Conservation (phyloP, 192 early-diverging fungal species). For the Backusella psychrophila region DNA sequence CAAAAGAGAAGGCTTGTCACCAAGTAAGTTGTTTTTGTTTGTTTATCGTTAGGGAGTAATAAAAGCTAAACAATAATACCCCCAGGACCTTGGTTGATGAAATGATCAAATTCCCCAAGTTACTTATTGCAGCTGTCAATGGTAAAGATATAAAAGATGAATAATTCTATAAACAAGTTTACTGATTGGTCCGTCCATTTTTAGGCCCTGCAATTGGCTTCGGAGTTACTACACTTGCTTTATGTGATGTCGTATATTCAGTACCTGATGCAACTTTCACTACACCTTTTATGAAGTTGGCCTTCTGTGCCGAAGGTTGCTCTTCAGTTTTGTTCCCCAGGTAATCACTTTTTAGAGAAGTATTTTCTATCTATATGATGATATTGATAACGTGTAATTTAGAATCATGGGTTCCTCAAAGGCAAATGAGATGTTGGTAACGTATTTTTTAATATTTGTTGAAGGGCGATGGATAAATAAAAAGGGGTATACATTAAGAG, state of each 20-base stretch:
- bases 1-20: not conserved
- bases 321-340: conserved; percentile 63
- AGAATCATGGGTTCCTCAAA: conserved; percentile 59
- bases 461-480: not conserved
- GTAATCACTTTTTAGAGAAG: not conserved
- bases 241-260: conserved; percentile 69
- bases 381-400: not conserved
- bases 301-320: conserved; percentile 71
- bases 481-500: not conserved
- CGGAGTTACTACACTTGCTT: conserved; percentile 60
- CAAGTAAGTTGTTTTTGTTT: conserved; percentile 14
- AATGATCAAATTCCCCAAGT: conserved; percentile 63
- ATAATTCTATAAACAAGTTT: conserved; percentile 51
- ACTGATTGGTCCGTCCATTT: conserved; percentile 55
- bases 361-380: not conserved
- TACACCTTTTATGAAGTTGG: conserved; percentile 72
- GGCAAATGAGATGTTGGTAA: conserved; percentile 56
- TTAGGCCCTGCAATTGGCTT: conserved; percentile 67
- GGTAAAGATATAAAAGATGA: conserved; percentile 32
- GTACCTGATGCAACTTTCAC: conserved; percentile 61
- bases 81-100: conserved; percentile 22
- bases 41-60: not conserved
- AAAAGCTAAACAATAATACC: not conserved
- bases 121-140: conserved; percentile 70
- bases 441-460: conserved; percentile 8